phyloP scores from a whole-genome alignment of 306 rosid genomes.

The Herpetospermum pedunculosum region DNA sequence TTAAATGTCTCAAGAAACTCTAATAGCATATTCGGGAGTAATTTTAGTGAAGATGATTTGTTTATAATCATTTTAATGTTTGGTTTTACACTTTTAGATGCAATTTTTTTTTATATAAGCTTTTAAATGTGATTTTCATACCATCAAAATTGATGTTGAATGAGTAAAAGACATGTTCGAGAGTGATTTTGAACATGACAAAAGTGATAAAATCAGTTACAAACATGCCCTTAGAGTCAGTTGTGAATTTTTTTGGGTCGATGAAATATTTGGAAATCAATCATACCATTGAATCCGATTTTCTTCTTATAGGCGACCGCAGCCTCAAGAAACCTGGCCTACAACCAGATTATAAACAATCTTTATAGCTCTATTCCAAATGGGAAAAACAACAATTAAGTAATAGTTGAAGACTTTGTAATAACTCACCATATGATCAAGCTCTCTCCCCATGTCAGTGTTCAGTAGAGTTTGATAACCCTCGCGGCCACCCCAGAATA shows the following conservation, averaged over 20 bases:
- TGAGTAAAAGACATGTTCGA: no score
- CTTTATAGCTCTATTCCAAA: background rate
- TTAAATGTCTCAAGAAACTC: background rate
- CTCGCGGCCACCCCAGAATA: slow-evolving; percentile 98
- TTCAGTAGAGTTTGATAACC: slow-evolving; percentile 88
- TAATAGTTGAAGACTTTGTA: background rate
- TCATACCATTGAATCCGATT: slow-evolving; percentile 84
- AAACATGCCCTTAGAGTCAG: no score
- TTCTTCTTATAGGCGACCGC: slow-evolving; percentile 83
- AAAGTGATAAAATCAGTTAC: no score
- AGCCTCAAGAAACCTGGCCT: slow-evolving; percentile 85
- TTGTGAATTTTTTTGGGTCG: background rate
- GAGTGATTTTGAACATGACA: no score
- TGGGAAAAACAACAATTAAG: background rate
- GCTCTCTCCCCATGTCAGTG: slow-evolving; percentile 96
- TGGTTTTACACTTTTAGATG: no score
- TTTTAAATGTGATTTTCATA: no score
- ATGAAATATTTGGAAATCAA: slow-evolving; percentile 1
- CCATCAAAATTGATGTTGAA: no score
- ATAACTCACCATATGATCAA: slow-evolving; percentile 67
- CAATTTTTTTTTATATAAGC: no score
- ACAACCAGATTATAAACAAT: slow-evolving; percentile 16
- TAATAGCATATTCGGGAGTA: no score
- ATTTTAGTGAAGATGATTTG: no score
- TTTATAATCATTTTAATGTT: no score